phyloP scores from a whole-genome alignment of 2,329 filamentous ascomycete genomes.

The Aspergillus oerlinghausenensis region DNA sequence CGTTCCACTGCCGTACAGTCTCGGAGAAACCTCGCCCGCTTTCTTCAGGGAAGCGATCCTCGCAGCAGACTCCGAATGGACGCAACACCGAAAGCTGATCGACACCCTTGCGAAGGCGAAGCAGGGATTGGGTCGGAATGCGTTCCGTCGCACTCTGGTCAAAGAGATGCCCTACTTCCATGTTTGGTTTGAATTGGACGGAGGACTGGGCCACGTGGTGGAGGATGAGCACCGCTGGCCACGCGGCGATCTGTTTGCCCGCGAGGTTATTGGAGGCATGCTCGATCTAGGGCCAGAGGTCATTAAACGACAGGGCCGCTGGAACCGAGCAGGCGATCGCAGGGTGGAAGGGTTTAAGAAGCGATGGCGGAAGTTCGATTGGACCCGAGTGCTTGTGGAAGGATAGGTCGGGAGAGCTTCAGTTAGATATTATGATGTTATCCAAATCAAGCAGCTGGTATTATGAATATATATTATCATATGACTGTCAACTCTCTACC shows the following conservation, averaged over 20 bases:
- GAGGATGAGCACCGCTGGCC: slow-evolving; percentile 86
- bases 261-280: slow-evolving; percentile 91
- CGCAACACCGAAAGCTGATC: slow-evolving; percentile 90
- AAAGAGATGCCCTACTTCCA: slow-evolving; percentile 99
- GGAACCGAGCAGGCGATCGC: slow-evolving; percentile 63
- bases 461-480: neutral
- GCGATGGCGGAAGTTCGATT: slow-evolving; percentile 90
- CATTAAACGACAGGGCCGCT: slow-evolving; percentile 85
- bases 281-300: slow-evolving; percentile 75
- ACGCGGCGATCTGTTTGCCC: slow-evolving; percentile 82
- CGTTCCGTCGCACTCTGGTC: slow-evolving; percentile 76
- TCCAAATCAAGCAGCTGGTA: neutral
- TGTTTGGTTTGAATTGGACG: slow-evolving; percentile 90
- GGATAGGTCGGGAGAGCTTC: slow-evolving; percentile 20
- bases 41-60: slow-evolving; percentile 96
- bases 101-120: slow-evolving; percentile 64
- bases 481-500: neutral
- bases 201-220: slow-evolving; percentile 85
- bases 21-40: slow-evolving; percentile 87
- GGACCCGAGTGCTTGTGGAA: slow-evolving; percentile 62
- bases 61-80: slow-evolving; percentile 84
- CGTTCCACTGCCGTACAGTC: slow-evolving; percentile 80
- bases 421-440: neutral
- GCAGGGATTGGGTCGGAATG: slow-evolving; percentile 67
- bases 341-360: slow-evolving; percentile 75